phyloP scores from a whole-genome alignment of 192 early-diverging fungal genomes.

The Backusella australiensis region DNA sequence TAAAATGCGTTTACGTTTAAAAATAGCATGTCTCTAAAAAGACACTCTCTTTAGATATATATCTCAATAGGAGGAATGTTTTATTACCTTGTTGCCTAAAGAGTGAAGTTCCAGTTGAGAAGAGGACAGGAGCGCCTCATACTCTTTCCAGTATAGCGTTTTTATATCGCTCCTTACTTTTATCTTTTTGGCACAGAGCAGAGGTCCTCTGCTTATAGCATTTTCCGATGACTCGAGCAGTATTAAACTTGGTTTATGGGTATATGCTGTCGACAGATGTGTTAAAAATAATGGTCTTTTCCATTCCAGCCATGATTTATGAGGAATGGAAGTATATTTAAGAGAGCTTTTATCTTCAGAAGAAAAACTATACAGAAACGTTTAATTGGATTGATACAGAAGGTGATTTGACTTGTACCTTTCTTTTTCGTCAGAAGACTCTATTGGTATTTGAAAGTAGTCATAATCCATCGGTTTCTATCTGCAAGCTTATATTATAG shows the following conservation, averaged over 20 bases:
- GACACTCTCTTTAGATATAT: not conserved
- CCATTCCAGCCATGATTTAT: not conserved
- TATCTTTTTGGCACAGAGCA: not conserved
- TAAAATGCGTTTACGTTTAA: not conserved
- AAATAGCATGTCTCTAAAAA: not conserved
- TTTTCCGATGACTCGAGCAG: not conserved
- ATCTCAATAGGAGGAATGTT: not conserved
- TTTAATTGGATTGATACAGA: not conserved
- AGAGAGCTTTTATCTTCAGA: not conserved
- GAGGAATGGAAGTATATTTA: not conserved
- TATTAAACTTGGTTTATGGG: not conserved
- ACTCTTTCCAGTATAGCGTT: not conserved
- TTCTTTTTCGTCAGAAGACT: not conserved
- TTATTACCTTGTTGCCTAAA: not conserved
- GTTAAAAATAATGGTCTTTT: conserved; percentile 4
- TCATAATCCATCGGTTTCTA: not conserved
- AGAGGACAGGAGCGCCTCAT: not conserved
- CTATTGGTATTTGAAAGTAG: not conserved
- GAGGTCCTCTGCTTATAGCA: not conserved
- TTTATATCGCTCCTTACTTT: not conserved
- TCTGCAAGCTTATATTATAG: not conserved
- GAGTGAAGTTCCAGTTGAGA: not conserved
- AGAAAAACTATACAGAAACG: not conserved
- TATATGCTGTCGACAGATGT: not conserved
- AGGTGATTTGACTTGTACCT: not conserved